Conservation (phyloP, 345 rosid species). For the Hypericum androsaemum region DNA sequence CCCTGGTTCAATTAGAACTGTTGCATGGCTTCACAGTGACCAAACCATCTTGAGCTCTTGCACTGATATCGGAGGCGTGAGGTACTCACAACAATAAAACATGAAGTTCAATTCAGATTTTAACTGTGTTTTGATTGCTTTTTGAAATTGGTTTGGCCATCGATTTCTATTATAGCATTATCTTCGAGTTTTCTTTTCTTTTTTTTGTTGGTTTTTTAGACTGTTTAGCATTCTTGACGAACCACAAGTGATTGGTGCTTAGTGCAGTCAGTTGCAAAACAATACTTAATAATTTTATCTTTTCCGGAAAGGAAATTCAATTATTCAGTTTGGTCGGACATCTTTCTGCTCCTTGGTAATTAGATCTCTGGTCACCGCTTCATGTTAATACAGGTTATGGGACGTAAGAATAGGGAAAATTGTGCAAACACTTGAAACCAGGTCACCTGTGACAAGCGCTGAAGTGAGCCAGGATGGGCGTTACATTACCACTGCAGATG, state of each 20-base stretch:
- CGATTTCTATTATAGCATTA: no score
- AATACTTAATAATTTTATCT: no score
- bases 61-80: conserved; percentile 77
- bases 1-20: conserved; percentile 81
- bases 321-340: neutral
- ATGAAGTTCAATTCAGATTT: neutral
- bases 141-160: neutral
- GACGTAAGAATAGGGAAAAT: conserved; percentile 80
- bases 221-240: no score
- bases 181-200: no score
- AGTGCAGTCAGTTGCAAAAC: no score
- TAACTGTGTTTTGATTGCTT: neutral
- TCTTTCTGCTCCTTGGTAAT: neutral
- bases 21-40: conserved; percentile 94
- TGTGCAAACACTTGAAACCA: conserved; percentile 75
- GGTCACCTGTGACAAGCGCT: conserved; percentile 79
- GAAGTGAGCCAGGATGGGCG: conserved; percentile 95
- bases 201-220: no score
- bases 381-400: conserved; percentile 52
- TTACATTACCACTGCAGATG: conserved; percentile 89
- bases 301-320: no score
- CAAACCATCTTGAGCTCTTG: conserved; percentile 91
- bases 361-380: neutral
- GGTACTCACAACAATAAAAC: conserved; percentile 32
- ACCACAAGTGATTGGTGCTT: no score